Evolutionary conservation across 176 grass and related monocot species (phyloP).

Genomic region (Oryza punctata): DNA sequence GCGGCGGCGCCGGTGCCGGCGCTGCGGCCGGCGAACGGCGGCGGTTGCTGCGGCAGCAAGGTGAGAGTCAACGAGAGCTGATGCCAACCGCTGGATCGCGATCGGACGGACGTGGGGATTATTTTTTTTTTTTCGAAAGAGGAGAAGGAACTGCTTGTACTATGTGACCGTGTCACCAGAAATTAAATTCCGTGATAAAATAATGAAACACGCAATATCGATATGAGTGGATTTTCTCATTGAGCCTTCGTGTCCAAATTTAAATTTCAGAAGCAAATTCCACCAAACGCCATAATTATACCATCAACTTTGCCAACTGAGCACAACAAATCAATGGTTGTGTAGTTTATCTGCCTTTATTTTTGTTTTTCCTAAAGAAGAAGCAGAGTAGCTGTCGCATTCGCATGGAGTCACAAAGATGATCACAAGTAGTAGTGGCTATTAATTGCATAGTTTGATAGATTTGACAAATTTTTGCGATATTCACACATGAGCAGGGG

Average conservation of each 20-base stretch:
- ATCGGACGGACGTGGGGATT: background rate
- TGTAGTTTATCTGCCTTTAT: no score
- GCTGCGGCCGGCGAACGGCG: background rate
- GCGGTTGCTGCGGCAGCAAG: constrained; percentile 76
- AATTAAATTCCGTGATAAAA: background rate
- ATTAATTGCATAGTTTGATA: no score
- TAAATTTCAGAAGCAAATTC: background rate
- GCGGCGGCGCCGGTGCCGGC: background rate
- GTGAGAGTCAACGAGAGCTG: constrained; percentile 46
- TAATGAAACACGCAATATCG: background rate
- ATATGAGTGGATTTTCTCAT: background rate
- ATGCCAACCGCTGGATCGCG: constrained; percentile 24
- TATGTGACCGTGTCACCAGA: background rate
- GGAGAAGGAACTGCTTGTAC: background rate
- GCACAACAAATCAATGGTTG: no score
- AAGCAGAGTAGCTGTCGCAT: no score
- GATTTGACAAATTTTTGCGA: no score
- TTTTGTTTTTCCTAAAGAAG: no score
- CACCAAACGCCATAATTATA: no score
- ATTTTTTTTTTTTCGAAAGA: background rate
- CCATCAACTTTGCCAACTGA: no score
- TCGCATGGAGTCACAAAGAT: no score
- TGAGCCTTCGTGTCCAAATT: background rate
- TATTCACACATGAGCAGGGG: no score
- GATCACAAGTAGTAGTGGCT: no score